These are phyloP conservation scores for Oryza australiensis DNA, from an alignment of 176 grass and related monocot genomes.

Conservation along the genomic window DNA sequence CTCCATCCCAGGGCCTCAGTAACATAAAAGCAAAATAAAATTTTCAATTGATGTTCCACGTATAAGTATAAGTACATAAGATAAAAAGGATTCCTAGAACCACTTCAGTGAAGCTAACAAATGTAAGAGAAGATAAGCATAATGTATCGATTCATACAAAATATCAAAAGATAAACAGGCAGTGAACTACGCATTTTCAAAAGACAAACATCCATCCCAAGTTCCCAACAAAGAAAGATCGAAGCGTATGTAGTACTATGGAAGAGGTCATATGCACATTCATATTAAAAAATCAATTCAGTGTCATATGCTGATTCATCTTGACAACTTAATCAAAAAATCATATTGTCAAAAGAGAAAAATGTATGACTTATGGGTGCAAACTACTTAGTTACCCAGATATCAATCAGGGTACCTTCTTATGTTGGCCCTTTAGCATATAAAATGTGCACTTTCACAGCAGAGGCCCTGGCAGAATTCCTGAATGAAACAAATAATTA, in stretches of 20 bases:
- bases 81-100: neutral
- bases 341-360: conserved; percentile 9
- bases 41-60: conserved; percentile 41
- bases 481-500: conserved; percentile 88
- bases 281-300: conserved; percentile 22
- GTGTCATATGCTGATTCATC: neutral
- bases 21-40: conserved; percentile 73
- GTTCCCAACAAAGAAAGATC: neutral
- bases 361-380: conserved; percentile 34
- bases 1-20: conserved; percentile 64
- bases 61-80: neutral
- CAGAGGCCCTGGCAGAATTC: conserved; percentile 74
- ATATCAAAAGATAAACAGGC: neutral
- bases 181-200: neutral
- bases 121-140: neutral
- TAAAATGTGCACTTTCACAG: conserved; percentile 63
- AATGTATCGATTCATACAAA: neutral
- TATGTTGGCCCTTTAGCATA: conserved; percentile 80
- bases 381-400: conserved; percentile 75
- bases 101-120: conserved; percentile 3
- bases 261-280: neutral
- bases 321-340: conserved; percentile 8
- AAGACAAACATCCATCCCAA: neutral
- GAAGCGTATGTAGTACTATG: neutral
- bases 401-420: conserved; percentile 99